phyloP scores from a whole-genome alignment of 495 filamentous ascomycete genomes.

The Neurospora terricola region DNA sequence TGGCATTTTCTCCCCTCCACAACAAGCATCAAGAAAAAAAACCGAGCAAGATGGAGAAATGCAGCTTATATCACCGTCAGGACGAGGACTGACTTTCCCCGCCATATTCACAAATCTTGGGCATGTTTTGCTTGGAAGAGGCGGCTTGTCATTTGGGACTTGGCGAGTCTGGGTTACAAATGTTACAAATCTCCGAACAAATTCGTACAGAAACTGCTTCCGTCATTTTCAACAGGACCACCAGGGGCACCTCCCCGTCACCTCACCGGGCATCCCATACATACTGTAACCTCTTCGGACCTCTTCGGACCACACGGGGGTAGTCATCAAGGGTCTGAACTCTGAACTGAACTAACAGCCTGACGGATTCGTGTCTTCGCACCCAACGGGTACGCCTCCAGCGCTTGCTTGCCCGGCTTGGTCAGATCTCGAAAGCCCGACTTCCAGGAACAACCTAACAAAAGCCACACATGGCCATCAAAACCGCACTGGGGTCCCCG shows the following conservation, averaged over 20 bases:
- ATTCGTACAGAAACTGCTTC: background rate
- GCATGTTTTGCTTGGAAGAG: background rate
- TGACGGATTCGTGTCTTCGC: background rate
- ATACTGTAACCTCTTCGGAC: background rate
- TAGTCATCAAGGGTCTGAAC: background rate
- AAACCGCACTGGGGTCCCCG: background rate
- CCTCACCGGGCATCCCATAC: background rate
- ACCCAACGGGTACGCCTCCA: background rate
- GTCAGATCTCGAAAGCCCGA: background rate
- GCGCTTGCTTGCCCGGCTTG: background rate
- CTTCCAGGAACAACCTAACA: background rate
- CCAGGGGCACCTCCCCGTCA: background rate
- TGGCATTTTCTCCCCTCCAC: background rate
- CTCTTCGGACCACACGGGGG: background rate
- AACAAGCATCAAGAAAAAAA: background rate
- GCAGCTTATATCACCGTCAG: background rate
- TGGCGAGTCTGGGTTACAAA: background rate
- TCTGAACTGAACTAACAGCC: background rate
- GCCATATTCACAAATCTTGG: background rate
- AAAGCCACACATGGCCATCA: background rate
- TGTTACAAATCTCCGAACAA: background rate
- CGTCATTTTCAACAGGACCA: background rate
- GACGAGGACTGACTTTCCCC: background rate
- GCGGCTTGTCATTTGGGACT: background rate
- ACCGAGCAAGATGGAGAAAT: background rate